Base-by-base conservation (phyloP, 768 basidiomycete species). In the Amanita pseudoporphyria region DNA sequence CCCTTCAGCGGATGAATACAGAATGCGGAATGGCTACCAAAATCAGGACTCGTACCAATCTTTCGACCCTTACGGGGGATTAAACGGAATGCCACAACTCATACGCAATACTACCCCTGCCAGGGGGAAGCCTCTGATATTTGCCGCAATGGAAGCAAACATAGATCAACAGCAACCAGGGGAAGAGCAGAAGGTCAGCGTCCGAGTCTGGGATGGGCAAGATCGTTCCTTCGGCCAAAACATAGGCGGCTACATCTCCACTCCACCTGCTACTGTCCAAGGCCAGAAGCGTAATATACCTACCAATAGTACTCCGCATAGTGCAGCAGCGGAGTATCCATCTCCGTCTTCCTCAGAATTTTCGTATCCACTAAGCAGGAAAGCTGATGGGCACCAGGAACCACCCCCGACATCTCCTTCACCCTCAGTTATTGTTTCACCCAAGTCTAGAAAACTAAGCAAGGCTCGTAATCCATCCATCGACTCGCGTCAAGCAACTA, bases 121-220 rank as follows among this genome's bases (percentile, higher is more conserved):
- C 53, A 69, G 67, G 49, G 76, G 74, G 16, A 78, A 76, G 18
- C 81, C 83, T 1, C 68, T 79, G 19, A 85, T 86, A 28, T 85
- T 85, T 49, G 62, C 79, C 5, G 78, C 81, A 3, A 78, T 76
- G 72, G 66, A 69, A 10, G 46, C 62, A n/a, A 50, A 50, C 14
- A 43, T 50, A 5, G 49, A 50, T 18, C 49, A 43, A 16, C 40
- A 40, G 28, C 49, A 50, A 14, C 30, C 32, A 18, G 49, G 40
- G 1, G 49, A 50, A 26, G 49, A 50, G 16, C 49, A 50, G 14
- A 31, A 22, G 19, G 40, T 50, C 7, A 50, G 49, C 30, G 49
- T 50, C 19, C 39, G 49, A 16, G n/a, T 50, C 10, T 50, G 49
- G 49, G 49, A 50, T 19, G 49, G 49, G n/a, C 49, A 50, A 31